Conservation (phyloP, 257 asterid genomes). For the Salvia splendens region DNA sequence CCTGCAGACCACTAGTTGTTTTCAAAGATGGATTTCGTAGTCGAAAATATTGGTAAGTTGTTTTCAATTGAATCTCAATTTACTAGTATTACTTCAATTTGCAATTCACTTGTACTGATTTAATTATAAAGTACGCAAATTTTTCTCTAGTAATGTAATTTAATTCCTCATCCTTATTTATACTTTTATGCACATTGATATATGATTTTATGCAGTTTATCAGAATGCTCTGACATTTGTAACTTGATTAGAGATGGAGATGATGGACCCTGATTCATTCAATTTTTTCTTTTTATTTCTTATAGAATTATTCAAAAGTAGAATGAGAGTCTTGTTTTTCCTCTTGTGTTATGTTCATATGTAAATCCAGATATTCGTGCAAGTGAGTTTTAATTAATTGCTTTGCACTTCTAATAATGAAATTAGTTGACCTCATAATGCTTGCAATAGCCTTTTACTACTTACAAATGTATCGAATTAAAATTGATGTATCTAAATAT, state of each 20-base stretch:
- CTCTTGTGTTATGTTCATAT: neutral
- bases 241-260: slow-evolving; percentile 89
- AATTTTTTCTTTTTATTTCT: neutral
- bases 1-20: slow-evolving; percentile 76
- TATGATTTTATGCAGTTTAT: slow-evolving; percentile 54
- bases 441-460: neutral
- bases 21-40: slow-evolving; percentile 85
- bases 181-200: neutral
- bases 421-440: neutral
- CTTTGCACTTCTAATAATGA: neutral
- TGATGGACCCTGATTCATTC: slow-evolving; percentile 63
- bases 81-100: too few relatives aligned
- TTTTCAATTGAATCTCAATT: neutral
- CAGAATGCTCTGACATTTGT: slow-evolving; percentile 88
- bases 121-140: too few relatives aligned
- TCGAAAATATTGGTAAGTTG: slow-evolving; percentile 71
- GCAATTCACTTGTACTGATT: too few relatives aligned
- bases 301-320: slow-evolving; percentile 4
- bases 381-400: neutral
- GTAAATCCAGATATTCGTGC: slow-evolving; percentile 3
- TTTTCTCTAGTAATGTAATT: too few relatives aligned
- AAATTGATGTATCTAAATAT: too few relatives aligned
- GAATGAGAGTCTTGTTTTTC: neutral
- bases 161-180: too few relatives aligned
- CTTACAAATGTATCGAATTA: neutral